Evolutionary conservation across 129 eudicot genomes (phyloP), one percentile per base, ranked within the genome.

Genomic region (Silybum marianum): DNA sequence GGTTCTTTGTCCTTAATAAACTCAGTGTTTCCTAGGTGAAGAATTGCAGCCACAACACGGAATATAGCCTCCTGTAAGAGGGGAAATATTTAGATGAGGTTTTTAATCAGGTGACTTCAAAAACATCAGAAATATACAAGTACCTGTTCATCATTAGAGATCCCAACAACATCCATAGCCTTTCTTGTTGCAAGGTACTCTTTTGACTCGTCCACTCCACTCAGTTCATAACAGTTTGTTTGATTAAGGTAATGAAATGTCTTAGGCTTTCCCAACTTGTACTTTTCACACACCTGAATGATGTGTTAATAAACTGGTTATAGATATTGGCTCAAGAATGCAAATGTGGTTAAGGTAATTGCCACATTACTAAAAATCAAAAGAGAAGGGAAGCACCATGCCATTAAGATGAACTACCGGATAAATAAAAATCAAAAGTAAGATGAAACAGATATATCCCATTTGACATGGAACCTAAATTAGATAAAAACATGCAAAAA

Each of bases 81-180:
- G 44, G 7, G 54, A 76, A 83, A 48, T n/a, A 21, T 25, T n/a
- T 72, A 40, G 34, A 60, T 72, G 9, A 25, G 44, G 24, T 73
- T 40, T 44, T 32, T 32, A 42, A 30, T 36, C 46, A 68, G 26
- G 67, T 32, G 75, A 5, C 13, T 65, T 46, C 21, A 66, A 22
- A 69, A 26, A 34, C 42, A 81, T 66, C 21, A 69, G 2, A 6
- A 3, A 32, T 26, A 65, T 77, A 25, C 32, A 21, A 23, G 19
- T 39, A 95, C 99, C 99, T 96, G 99, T 67, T 96, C 99, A 71
- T 83, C 85, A 54, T 88, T 66, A 78, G 85, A 86, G 77, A 96
- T 93, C 22, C 98, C 99, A 80, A 93, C 98, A 46, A 93, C 86
- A 74, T 90, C 93, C 99, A 96, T 96, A 22, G 99, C 99, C 85